Evolutionary conservation across 495 filamentous ascomycete genomes (phyloP).

Genomic region (Lasiosphaeria miniovina): DNA sequence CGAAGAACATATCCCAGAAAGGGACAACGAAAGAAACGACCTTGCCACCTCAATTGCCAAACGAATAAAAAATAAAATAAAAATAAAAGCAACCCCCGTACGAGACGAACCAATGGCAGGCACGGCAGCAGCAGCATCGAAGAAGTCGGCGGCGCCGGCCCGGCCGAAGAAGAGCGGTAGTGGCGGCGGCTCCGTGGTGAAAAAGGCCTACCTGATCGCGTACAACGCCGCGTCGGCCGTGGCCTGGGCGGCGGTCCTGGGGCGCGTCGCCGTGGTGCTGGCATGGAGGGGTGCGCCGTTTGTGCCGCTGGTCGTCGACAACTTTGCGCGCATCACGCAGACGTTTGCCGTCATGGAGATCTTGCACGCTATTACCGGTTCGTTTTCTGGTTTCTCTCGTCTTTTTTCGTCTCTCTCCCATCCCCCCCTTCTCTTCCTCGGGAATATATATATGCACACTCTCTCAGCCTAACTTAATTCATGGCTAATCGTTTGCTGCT

Average conservation of each 20-base stretch:
- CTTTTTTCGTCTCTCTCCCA: background rate
- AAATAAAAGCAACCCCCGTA: background rate
- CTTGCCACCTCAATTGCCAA: background rate
- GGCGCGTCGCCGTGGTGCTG: conserved; percentile 45
- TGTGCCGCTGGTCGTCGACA: conserved; percentile 52
- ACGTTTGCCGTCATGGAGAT: conserved; percentile 80
- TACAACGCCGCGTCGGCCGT: conserved; percentile 78
- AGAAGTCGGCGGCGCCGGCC: background rate
- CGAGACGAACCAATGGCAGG: background rate
- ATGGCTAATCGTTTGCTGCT: too few species aligned
- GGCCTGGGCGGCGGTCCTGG: conserved; percentile 72
- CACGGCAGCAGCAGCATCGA: background rate
- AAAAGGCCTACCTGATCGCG: conserved; percentile 66
- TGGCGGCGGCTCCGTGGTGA: conserved; percentile 17
- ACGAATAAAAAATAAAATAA: background rate
- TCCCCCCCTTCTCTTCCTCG: background rate
- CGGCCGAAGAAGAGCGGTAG: too few species aligned
- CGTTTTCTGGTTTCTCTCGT: conserved; percentile 9
- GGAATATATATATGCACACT: background rate
- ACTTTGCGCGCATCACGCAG: conserved; percentile 75
- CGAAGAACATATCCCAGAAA: too few species aligned
- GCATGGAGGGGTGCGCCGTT: conserved; percentile 20
- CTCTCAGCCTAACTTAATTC: too few species aligned
- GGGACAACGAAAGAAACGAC: too few species aligned
- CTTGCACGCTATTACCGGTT: conserved; percentile 70